A percentile compares a stretch with the other conserved stretches of the same genome.
phyloP scores from a whole-genome alignment of 1,284 basidiomycete genomes.

The Athelia sp. region DNA sequence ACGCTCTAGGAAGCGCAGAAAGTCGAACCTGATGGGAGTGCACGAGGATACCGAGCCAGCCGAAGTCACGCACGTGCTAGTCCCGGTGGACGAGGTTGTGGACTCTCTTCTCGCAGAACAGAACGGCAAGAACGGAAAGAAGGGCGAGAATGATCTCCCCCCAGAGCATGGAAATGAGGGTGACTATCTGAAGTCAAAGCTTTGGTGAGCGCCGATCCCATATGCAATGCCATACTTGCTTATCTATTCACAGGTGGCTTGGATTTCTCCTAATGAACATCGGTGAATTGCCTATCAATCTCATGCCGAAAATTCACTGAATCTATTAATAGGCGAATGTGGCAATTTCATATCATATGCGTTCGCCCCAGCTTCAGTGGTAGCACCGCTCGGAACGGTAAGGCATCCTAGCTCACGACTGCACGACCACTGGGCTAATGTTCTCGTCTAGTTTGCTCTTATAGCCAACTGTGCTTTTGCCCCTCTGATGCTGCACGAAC shows the following conservation, averaged over 20 bases:
- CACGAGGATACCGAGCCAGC: background rate
- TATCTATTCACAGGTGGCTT: slow-evolving; percentile 66
- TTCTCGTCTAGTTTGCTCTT: slow-evolving; percentile 63
- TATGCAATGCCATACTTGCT: slow-evolving; percentile 3
- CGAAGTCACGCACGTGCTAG: background rate
- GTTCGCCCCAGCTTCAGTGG: slow-evolving; percentile 86
- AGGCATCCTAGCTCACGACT: slow-evolving; percentile 23
- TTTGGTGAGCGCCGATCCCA: slow-evolving; percentile 54
- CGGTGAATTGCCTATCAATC: slow-evolving; percentile 67
- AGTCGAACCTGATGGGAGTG: background rate
- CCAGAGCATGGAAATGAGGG: slow-evolving; percentile 40
- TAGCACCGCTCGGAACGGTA: slow-evolving; percentile 94
- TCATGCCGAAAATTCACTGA: too few relatives aligned
- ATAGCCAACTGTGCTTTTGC: slow-evolving; percentile 95
- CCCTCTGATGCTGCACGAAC: slow-evolving; percentile 80
- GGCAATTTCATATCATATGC: slow-evolving; percentile 91
- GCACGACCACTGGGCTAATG: slow-evolving; percentile 6
- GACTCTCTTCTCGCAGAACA: slow-evolving; percentile 10
- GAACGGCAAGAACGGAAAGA: slow-evolving; percentile 6
- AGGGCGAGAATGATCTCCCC: slow-evolving; percentile 7
- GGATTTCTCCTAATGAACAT: slow-evolving; percentile 88
- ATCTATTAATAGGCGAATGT: background rate
- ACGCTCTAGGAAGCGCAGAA: too few relatives aligned
- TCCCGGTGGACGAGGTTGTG: slow-evolving; percentile 23
- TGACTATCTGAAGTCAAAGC: slow-evolving; percentile 76